These are phyloP conservation scores for Phialophora chinensis DNA, from an alignment of 2,329 filamentous ascomycete genomes.

Conservation along the genomic window DNA sequence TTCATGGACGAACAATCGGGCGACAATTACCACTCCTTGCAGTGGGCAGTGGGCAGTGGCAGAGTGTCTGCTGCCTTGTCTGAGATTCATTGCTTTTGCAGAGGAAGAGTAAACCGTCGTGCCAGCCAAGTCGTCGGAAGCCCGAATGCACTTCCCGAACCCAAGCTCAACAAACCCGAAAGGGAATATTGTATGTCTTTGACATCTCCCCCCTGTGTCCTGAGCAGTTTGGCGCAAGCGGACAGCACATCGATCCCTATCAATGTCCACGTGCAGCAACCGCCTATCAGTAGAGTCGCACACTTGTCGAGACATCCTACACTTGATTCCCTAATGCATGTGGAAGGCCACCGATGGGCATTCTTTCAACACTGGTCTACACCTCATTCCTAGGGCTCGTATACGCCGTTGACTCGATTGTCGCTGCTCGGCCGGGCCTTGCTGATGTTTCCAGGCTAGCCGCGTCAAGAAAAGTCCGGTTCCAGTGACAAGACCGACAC, in stretches of 20 bases:
- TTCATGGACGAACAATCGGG: neutral
- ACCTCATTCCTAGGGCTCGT: neutral
- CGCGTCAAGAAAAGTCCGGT: neutral
- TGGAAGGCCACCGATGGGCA: neutral
- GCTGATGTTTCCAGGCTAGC: neutral
- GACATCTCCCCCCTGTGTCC: neutral
- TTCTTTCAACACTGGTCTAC: neutral
- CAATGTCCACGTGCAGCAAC: neutral
- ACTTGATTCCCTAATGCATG: neutral
- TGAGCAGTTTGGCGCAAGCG: neutral
- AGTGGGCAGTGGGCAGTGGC: no score
- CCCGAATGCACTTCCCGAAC: neutral
- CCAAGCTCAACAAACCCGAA: neutral
- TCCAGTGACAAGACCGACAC: neutral
- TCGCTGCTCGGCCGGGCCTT: no score
- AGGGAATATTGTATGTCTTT: neutral
- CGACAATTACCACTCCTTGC: neutral
- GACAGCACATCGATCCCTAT: neutral
- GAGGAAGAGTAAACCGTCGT: no score
- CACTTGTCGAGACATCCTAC: neutral
- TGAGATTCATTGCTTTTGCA: no score
- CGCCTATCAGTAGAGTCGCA: neutral
- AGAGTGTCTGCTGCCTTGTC: no score
- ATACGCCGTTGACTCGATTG: neutral
- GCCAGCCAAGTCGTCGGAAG: neutral